Conservation (phyloP, 2,329 filamentous ascomycete genomes). For the Fusarium coicis region DNA sequence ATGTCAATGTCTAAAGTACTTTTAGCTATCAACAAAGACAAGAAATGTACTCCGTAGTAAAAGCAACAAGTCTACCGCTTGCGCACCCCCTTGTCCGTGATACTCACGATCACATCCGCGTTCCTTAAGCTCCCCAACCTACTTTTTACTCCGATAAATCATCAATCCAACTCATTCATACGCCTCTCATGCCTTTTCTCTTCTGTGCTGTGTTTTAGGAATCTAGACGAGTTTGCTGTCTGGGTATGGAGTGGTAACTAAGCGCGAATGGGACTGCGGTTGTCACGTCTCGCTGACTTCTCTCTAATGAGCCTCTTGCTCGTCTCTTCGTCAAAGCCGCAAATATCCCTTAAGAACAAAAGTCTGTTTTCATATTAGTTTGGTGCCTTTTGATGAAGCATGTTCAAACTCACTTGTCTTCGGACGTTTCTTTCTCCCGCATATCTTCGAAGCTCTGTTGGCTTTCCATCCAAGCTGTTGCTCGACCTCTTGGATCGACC, state of each 20-base stretch:
- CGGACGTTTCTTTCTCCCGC: constrained; percentile 72
- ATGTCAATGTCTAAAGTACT: constrained; percentile 38
- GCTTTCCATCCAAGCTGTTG: constrained; percentile 75
- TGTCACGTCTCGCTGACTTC: constrained; percentile 45
- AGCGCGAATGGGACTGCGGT: constrained; percentile 43
- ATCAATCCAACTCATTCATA: constrained; percentile 28
- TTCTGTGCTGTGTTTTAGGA: not conserved
- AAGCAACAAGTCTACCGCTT: constrained; percentile 26
- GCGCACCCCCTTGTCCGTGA: constrained; percentile 14
- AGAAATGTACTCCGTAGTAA: constrained; percentile 5
- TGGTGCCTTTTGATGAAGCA: no score
- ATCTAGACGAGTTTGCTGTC: not conserved
- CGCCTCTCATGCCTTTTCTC: constrained; percentile 4
- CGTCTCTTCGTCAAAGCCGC: constrained; percentile 65
- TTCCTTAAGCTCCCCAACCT: constrained; percentile 15
- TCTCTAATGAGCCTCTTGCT: constrained; percentile 60
- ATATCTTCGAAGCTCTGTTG: constrained; percentile 79
- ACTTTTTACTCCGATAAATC: constrained; percentile 32
- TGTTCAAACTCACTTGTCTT: constrained; percentile 76
- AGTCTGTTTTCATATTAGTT: constrained; percentile 53
- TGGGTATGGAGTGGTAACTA: constrained; percentile 14
- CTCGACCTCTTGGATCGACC: constrained; percentile 74
- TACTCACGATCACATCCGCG: constrained; percentile 12
- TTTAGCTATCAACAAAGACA: constrained; percentile 28
- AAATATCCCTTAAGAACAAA: constrained; percentile 61